These are phyloP conservation scores for Pholiota microspora DNA, from an alignment of 768 basidiomycete species.

Conservation along the genomic window DNA sequence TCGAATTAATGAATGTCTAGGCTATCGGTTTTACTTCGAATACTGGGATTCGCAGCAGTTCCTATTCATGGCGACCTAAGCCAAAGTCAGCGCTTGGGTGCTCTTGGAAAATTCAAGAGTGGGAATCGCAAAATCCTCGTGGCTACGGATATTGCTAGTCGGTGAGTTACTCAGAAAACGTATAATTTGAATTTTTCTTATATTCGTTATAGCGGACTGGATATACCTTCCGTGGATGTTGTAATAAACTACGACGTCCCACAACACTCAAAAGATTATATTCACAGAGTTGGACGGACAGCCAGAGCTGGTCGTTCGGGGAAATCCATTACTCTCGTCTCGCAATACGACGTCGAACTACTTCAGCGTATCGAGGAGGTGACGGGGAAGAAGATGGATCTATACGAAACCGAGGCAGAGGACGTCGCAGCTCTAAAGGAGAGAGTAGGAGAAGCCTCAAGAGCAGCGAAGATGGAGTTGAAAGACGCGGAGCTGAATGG, in stretches of 20 bases:
- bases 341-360: constrained; percentile 97
- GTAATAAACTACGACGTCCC: constrained; percentile 99
- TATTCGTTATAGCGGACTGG: constrained; percentile 65
- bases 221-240: constrained; percentile 93
- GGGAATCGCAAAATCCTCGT: constrained; percentile 90
- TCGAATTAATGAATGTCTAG: constrained; percentile 32
- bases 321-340: constrained; percentile 95
- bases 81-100: constrained; percentile 91
- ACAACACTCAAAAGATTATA: constrained; percentile 98
- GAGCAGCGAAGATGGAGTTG: constrained; percentile 70
- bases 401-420: constrained; percentile 84
- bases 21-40: constrained; percentile 84
- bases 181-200: not conserved
- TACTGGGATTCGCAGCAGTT: constrained; percentile 90
- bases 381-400: constrained; percentile 87
- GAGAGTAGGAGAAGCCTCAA: constrained; percentile 83
- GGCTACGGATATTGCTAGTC: constrained; percentile 95
- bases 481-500: constrained; percentile 66
- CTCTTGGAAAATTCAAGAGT: constrained; percentile 92
- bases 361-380: constrained; percentile 93
- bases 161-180: constrained; percentile 46
- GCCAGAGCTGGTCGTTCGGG: constrained; percentile 97
- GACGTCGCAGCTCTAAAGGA: constrained; percentile 86
- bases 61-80: constrained; percentile 94
- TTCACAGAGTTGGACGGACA: constrained; percentile 96